phyloP scores from a whole-genome alignment of 2,329 filamentous ascomycete species.

The Colletotrichum lindemuthianum region DNA sequence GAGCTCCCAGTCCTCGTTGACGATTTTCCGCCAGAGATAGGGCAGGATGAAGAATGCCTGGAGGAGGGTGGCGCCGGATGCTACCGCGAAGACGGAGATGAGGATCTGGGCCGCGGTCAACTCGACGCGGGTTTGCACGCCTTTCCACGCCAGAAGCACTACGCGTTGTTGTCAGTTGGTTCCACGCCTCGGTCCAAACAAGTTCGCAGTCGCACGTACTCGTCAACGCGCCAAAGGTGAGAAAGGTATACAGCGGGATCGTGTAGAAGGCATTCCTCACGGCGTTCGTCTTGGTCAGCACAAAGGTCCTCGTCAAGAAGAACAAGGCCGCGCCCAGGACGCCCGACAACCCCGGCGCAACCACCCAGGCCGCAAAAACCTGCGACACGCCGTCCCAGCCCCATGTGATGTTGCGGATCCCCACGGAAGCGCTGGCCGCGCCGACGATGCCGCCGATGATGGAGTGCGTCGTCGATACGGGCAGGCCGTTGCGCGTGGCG shows the following conservation, averaged over 20 bases:
- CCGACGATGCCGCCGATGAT: slow-evolving; percentile 56
- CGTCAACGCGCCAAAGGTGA: slow-evolving; percentile 47
- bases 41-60: slow-evolving; percentile 61
- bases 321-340: slow-evolving; percentile 46
- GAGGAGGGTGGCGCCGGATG: slow-evolving; percentile 52
- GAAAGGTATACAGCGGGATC: slow-evolving; percentile 51
- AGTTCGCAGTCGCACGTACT: slow-evolving; percentile 41
- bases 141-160: slow-evolving; percentile 65
- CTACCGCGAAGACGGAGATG: slow-evolving; percentile 55
- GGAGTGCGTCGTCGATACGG: slow-evolving; percentile 65
- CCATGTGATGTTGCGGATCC: slow-evolving; percentile 49
- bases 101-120: slow-evolving; percentile 40
- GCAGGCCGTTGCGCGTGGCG: slow-evolving; percentile 61
- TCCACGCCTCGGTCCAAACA: background rate
- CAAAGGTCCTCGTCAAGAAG: slow-evolving; percentile 45
- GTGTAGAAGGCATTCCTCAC: slow-evolving; percentile 45
- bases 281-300: slow-evolving; percentile 43
- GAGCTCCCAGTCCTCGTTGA: slow-evolving; percentile 62
- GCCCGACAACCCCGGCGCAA: slow-evolving; percentile 48
- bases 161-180: slow-evolving; percentile 13
- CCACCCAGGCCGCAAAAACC: slow-evolving; percentile 51
- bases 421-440: slow-evolving; percentile 48
- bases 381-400: slow-evolving; percentile 49
- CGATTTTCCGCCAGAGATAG: slow-evolving; percentile 60
- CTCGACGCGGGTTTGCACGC: slow-evolving; percentile 41